Percentiles rank a stretch among this genome's conserved stretches.
Evolutionary conservation across 495 filamentous ascomycete species (phyloP).

Genomic region (Talaromyces stipitatus): DNA sequence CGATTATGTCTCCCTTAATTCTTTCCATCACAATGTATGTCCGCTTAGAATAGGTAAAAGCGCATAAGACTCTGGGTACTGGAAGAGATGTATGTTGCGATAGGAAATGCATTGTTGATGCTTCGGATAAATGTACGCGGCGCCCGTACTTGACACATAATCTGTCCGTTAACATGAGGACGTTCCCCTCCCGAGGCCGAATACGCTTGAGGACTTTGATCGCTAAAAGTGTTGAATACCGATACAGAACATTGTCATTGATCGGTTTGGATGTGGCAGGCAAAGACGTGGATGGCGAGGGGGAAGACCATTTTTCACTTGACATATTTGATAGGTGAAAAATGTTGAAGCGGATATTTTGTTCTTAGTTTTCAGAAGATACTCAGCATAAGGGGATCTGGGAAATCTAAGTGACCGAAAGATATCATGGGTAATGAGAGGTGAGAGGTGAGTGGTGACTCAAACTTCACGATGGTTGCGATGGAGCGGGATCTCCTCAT

Average conservation of each 20-base stretch:
- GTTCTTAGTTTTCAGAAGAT: background rate
- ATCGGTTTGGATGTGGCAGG: slow-evolving; percentile 11
- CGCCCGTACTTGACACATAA: slow-evolving; percentile 34
- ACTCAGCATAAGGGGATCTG: background rate
- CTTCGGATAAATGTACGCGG: slow-evolving; percentile 36
- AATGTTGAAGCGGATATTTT: background rate
- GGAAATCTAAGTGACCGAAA: background rate
- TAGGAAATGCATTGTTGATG: slow-evolving; percentile 40
- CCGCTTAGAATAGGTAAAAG: slow-evolving; percentile 31
- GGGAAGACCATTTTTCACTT: background rate
- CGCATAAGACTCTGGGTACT: slow-evolving; percentile 41
- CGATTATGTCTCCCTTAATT: slow-evolving; percentile 37
- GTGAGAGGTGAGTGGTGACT: background rate
- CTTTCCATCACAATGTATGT: slow-evolving; percentile 47
- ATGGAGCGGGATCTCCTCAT: background rate
- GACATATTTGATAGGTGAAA: background rate
- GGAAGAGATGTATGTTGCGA: slow-evolving; percentile 40
- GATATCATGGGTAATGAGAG: background rate
- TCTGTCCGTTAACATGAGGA: slow-evolving; percentile 25
- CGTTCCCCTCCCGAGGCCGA: slow-evolving; percentile 17
- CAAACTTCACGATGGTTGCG: background rate
- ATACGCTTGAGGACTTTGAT: slow-evolving; percentile 17
- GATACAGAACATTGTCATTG: slow-evolving; percentile 13
- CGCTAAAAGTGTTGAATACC: slow-evolving; percentile 18
- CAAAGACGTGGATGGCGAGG: slow-evolving; percentile 3